A percentile compares a stretch with the other conserved stretches of the same genome.
Evolutionary conservation across 192 early-diverging fungal species (phyloP).

Genomic region (Coemansia sp.): DNA sequence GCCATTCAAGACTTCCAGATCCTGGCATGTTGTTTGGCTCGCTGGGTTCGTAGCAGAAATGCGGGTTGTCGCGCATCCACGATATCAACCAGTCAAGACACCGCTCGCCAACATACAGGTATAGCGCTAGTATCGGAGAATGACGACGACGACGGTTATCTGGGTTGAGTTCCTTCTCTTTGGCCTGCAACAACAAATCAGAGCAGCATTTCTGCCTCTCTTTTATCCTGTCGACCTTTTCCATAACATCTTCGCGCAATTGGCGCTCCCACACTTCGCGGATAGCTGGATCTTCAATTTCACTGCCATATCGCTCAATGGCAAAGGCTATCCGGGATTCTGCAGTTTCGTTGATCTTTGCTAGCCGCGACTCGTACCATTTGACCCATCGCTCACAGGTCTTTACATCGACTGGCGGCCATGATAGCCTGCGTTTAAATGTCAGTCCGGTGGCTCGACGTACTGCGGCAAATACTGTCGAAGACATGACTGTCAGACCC

Average conservation of each 20-base stretch:
- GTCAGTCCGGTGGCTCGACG: slow-evolving; percentile 46
- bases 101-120: slow-evolving; percentile 31
- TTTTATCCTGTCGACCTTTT: slow-evolving; percentile 25
- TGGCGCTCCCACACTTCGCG: slow-evolving; percentile 40
- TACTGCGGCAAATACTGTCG: slow-evolving; percentile 33
- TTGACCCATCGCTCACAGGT: slow-evolving; percentile 15
- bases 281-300: slow-evolving; percentile 19
- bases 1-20: slow-evolving; percentile 15
- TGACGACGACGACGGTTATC: slow-evolving; percentile 4
- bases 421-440: slow-evolving; percentile 14
- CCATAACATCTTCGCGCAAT: slow-evolving; percentile 24
- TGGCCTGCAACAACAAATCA: slow-evolving; percentile 13
- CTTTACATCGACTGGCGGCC: slow-evolving; percentile 20
- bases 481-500: slow-evolving; percentile 11
- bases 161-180: slow-evolving; percentile 7
- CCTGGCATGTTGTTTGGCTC: slow-evolving; percentile 2
- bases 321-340: slow-evolving; percentile 11
- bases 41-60: slow-evolving; percentile 23
- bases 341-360: slow-evolving; percentile 21
- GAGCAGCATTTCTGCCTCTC: slow-evolving; percentile 10
- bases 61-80: slow-evolving; percentile 31
- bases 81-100: slow-evolving; percentile 17
- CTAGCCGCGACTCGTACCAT: slow-evolving; percentile 41
- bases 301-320: slow-evolving; percentile 7
- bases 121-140: slow-evolving; percentile 19